Evolutionary conservation across 495 filamentous ascomycete genomes (phyloP).

Genomic region (Barbatosphaeria neglecta): DNA sequence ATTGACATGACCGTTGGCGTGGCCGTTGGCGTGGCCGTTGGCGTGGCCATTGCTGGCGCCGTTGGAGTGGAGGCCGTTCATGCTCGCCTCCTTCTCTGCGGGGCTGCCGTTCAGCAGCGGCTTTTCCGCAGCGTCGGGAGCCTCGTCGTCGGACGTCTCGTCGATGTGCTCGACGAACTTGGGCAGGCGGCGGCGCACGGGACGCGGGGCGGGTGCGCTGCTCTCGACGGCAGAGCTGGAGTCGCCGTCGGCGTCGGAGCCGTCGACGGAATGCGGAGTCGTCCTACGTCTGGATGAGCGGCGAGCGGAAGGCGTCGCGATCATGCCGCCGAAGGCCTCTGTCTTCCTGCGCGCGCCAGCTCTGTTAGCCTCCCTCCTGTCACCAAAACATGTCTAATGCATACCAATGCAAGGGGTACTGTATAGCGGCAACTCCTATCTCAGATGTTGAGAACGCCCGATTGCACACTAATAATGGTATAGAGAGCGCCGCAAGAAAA

Average conservation of each 20-base stretch:
- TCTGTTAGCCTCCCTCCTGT: constrained; percentile 2
- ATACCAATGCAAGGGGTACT: neutral
- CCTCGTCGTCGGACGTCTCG: constrained; percentile 16
- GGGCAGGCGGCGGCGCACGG: constrained; percentile 24
- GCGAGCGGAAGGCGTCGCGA: constrained; percentile 30
- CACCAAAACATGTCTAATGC: neutral
- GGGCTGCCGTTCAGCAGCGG: constrained; percentile 6
- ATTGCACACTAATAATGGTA: neutral
- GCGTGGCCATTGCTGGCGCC: constrained; percentile 7
- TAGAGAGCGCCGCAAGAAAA: neutral
- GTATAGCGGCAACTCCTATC: too few relatives aligned
- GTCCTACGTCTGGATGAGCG: constrained; percentile 29
- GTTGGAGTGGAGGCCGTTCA: constrained; percentile 3
- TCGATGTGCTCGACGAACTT: constrained; percentile 36
- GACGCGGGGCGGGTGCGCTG: constrained; percentile 8
- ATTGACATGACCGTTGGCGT: constrained; percentile 13
- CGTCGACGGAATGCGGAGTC: constrained; percentile 22
- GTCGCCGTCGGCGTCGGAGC: constrained; percentile 31
- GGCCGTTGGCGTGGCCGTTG: constrained; percentile 14
- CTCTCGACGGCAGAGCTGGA: constrained; percentile 30
- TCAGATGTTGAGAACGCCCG: too few relatives aligned
- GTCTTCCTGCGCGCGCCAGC: constrained; percentile 25
- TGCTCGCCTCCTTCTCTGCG: constrained; percentile 14
- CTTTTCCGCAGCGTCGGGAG: constrained; percentile 11
- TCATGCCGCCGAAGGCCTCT: constrained; percentile 40